Conservation (phyloP, 768 basidiomycete genomes). For the Trametes meyenii region DNA sequence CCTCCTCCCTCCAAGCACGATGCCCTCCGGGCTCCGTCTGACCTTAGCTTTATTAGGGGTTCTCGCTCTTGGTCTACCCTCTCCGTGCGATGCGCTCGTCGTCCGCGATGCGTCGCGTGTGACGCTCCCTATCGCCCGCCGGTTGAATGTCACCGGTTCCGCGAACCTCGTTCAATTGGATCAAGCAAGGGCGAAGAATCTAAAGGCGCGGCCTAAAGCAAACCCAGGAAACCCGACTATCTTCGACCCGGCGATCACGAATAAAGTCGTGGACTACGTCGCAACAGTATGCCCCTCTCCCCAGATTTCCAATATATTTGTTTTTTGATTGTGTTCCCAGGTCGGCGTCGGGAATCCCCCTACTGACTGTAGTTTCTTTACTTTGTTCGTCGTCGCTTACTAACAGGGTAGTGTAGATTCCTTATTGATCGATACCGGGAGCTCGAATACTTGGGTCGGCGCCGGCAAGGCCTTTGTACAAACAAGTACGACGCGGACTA, state of each 20-base stretch:
- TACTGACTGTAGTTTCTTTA: constrained; percentile 38
- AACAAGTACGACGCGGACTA: constrained; percentile 44
- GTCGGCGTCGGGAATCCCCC: constrained; percentile 54
- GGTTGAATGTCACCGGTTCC: constrained; percentile 27
- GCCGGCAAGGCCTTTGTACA: constrained; percentile 47
- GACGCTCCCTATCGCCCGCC: constrained; percentile 26
- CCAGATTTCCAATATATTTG: too few species aligned
- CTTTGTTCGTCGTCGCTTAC: too few species aligned
- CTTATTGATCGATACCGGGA: constrained; percentile 59
- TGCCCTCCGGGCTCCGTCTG: constrained; percentile 8
- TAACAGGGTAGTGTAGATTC: constrained; percentile 31
- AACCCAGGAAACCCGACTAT: constrained; percentile 4
- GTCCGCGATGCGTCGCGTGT: constrained; percentile 21
- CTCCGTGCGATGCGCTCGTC: constrained; percentile 11
- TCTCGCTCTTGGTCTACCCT: background rate
- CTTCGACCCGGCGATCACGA: constrained; percentile 23
- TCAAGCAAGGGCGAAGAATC: constrained; percentile 25
- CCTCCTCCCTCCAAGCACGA: background rate
- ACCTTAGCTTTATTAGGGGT: background rate
- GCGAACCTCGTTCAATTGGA: constrained; percentile 26
- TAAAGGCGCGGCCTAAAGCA: constrained; percentile 10
- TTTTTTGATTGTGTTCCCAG: background rate
- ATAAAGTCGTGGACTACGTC: constrained; percentile 31
- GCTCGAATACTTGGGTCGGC: constrained; percentile 60
- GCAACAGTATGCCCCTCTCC: constrained; percentile 20